phyloP scores from a whole-genome alignment of 352 stramenopile genomes.

The Pythium diclinum region DNA sequence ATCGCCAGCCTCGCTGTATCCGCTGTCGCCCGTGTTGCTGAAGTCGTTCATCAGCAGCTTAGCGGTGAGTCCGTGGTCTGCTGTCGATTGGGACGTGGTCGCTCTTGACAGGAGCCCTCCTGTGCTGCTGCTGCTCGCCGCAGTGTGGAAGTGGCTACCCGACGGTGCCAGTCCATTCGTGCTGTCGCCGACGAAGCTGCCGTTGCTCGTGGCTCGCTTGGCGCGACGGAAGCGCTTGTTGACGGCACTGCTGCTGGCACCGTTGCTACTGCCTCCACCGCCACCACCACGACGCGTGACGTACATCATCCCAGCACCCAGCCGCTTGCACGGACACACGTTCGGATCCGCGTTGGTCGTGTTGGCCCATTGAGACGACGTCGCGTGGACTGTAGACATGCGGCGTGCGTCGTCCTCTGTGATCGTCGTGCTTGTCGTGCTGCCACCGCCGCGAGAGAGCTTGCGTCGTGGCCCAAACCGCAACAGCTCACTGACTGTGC shows the following conservation, averaged over 20 bases:
- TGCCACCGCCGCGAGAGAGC: slow-evolving; percentile 6
- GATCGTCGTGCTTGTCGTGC: neutral
- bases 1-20: slow-evolving; percentile 1
- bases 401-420: slow-evolving; percentile 10
- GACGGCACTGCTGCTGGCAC: neutral
- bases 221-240: slow-evolving; percentile 43
- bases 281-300: slow-evolving; percentile 17
- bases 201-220: slow-evolving; percentile 25
- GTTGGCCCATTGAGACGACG: slow-evolving; percentile 32
- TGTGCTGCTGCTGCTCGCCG: neutral
- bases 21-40: slow-evolving; percentile 19
- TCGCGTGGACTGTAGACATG: slow-evolving; percentile 9
- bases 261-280: neutral
- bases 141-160: neutral
- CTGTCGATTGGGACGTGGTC: slow-evolving; percentile 1
- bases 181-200: neutral
- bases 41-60: slow-evolving; percentile 29
- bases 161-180: neutral
- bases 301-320: slow-evolving; percentile 37
- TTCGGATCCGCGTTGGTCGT: slow-evolving; percentile 23
- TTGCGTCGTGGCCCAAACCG: slow-evolving; percentile 24
- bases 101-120: neutral
- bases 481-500: slow-evolving; percentile 18
- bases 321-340: slow-evolving; percentile 44
- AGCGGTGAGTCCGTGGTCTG: slow-evolving; percentile 21